Percentiles rank a stretch among this genome's conserved stretches.
Conservation (phyloP, 2,329 filamentous ascomycete genomes). For the Tolypocladium cylindrosporum region DNA sequence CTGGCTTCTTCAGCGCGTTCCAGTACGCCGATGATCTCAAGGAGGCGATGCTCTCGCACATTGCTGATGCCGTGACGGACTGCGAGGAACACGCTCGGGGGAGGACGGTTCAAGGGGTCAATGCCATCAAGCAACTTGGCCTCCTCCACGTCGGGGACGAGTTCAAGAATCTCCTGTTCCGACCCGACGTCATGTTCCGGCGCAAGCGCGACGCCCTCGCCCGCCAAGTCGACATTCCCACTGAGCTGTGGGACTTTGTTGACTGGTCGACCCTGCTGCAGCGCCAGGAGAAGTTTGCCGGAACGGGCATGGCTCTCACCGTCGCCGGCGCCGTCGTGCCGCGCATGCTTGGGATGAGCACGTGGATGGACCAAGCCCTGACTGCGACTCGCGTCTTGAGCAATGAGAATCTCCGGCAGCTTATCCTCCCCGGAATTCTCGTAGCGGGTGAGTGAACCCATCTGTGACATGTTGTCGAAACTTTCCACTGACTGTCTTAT, state of each 20-base stretch:
- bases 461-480: background rate
- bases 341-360: conserved; percentile 69
- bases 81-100: conserved; percentile 82
- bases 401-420: conserved; percentile 66
- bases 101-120: conserved; percentile 71
- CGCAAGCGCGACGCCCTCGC: conserved; percentile 72
- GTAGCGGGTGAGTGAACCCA: conserved; percentile 56
- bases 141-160: conserved; percentile 81
- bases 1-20: conserved; percentile 75
- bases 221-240: conserved; percentile 75
- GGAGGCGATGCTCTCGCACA: conserved; percentile 80
- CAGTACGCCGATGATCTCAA: conserved; percentile 91
- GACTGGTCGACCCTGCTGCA: conserved; percentile 77
- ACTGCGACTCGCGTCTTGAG: conserved; percentile 74
- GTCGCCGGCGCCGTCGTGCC: conserved; percentile 78
- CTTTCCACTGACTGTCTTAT: conserved; percentile 4
- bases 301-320: conserved; percentile 90
- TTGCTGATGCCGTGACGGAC: conserved; percentile 63
- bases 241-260: conserved; percentile 89
- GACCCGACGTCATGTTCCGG: conserved; percentile 88
- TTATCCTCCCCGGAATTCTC: conserved; percentile 73
- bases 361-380: conserved; percentile 82
- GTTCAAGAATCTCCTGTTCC: conserved; percentile 78
- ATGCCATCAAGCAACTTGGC: conserved; percentile 79
- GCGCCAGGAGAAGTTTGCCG: conserved; percentile 86